Conservation (phyloP, 2,329 filamentous ascomycete genomes). For the Cladosporium sp. region DNA sequence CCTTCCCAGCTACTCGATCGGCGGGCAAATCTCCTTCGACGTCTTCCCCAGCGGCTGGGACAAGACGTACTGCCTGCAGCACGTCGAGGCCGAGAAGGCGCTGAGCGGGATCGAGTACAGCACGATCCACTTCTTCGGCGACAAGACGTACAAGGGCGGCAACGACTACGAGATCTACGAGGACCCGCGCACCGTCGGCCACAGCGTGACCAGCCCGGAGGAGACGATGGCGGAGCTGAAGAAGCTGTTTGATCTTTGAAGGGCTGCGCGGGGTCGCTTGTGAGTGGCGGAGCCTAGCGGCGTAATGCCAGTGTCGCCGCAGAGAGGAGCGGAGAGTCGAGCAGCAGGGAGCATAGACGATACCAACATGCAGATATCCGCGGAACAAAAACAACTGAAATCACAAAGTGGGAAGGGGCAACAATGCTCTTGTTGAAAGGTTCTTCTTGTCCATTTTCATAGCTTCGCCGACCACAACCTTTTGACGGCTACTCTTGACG, state of each 20-base stretch:
- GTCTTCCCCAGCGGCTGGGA: conserved; percentile 97
- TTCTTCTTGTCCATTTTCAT: not conserved
- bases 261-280: not conserved
- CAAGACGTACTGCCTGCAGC: conserved; percentile 92
- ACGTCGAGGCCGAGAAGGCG: conserved; percentile 72
- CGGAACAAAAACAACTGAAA: not conserved
- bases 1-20: conserved; percentile 72
- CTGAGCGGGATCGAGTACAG: conserved; percentile 68
- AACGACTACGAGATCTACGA: conserved; percentile 94
- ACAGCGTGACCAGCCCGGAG: conserved; percentile 72
- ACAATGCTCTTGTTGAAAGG: not conserved
- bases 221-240: conserved; percentile 69
- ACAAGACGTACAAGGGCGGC: conserved; percentile 85
- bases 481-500: too few species aligned
- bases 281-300: not conserved
- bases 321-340: not conserved
- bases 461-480: too few species aligned
- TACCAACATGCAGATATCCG: too few species aligned
- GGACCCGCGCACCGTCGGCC: conserved; percentile 75
- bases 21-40: conserved; percentile 96
- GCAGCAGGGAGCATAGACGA: too few species aligned
- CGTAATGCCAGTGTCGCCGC: not conserved
- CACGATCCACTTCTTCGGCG: conserved; percentile 94
- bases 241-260: conserved; percentile 57
- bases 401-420: not conserved